Evolutionary conservation across 164 flowering plant species (phyloP).

Genomic region (Vitis cinerea): DNA sequence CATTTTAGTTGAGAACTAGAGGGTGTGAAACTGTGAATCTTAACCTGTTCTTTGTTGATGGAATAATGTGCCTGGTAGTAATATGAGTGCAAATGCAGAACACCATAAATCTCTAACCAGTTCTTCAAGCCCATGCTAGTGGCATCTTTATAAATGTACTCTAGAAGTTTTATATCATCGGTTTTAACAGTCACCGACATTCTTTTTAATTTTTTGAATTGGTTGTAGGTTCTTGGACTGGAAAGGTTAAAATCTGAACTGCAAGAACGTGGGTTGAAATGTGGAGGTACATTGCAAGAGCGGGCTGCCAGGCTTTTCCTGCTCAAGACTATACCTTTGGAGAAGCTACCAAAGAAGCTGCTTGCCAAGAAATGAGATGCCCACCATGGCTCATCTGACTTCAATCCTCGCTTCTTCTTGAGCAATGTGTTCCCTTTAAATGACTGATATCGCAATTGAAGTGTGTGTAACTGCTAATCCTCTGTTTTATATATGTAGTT

Average conservation of each 20-base stretch:
- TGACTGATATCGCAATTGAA: not conserved
- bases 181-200: not conserved
- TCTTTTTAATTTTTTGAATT: not conserved
- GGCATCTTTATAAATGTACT: not conserved
- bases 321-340: constrained; percentile 75
- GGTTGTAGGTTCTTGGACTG: constrained; percentile 70
- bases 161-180: not conserved
- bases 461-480: not conserved
- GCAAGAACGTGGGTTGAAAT: constrained; percentile 76
- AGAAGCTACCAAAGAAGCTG: constrained; percentile 81
- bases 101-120: no score
- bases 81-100: no score
- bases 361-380: constrained; percentile 62
- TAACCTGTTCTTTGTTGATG: no score
- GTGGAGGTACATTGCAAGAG: constrained; percentile 90
- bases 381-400: constrained; percentile 2
- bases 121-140: no score
- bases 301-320: constrained; percentile 87
- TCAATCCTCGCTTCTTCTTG: not conserved
- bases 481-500: no score
- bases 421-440: not conserved
- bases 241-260: constrained; percentile 75
- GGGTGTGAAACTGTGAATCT: no score
- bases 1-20: no score
- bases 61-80: no score